Percentiles rank a stretch among this genome's conserved stretches.
Evolutionary conservation across 768 basidiomycete genomes (phyloP).

Genomic region (Pleurotus tuber-regium): DNA sequence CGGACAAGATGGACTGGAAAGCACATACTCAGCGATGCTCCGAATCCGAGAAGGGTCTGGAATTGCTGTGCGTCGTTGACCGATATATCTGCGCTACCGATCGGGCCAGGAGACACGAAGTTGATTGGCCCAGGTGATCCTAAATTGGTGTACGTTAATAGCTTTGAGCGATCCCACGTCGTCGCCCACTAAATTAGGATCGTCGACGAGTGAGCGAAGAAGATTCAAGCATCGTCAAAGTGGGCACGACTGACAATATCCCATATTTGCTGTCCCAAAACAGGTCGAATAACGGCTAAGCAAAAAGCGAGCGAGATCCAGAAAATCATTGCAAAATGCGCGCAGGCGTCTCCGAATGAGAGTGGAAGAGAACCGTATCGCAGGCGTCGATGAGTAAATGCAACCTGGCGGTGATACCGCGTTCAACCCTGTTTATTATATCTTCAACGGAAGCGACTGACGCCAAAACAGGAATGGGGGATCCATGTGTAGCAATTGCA

Average conservation of each 20-base stretch:
- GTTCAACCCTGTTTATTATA: too few relatives aligned
- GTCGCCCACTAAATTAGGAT: constrained; percentile 50
- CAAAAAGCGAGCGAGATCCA: neutral
- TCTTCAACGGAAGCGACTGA: too few relatives aligned
- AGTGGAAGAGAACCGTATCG: too few relatives aligned
- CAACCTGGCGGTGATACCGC: too few relatives aligned
- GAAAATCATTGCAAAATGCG: too few relatives aligned
- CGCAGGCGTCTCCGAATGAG: too few relatives aligned
- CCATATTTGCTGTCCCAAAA: constrained; percentile 42
- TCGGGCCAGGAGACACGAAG: constrained; percentile 53
- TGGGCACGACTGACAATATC: constrained; percentile 40
- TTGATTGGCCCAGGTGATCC: constrained; percentile 46
- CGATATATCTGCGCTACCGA: constrained; percentile 60
- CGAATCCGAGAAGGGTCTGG: constrained; percentile 67
- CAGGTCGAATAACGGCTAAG: neutral
- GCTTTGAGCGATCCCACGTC: constrained; percentile 47
- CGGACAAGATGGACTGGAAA: neutral
- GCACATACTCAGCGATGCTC: constrained; percentile 56
- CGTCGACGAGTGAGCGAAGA: neutral
- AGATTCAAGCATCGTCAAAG: neutral
- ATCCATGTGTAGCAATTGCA: too few relatives aligned
- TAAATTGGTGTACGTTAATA: constrained; percentile 45
- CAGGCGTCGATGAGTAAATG: too few relatives aligned
- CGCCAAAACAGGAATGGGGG: too few relatives aligned
- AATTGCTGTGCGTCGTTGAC: constrained; percentile 52